Evolutionary conservation across 192 early-diverging fungal species (phyloP).

Genomic region (Backusella parvicylindrica): DNA sequence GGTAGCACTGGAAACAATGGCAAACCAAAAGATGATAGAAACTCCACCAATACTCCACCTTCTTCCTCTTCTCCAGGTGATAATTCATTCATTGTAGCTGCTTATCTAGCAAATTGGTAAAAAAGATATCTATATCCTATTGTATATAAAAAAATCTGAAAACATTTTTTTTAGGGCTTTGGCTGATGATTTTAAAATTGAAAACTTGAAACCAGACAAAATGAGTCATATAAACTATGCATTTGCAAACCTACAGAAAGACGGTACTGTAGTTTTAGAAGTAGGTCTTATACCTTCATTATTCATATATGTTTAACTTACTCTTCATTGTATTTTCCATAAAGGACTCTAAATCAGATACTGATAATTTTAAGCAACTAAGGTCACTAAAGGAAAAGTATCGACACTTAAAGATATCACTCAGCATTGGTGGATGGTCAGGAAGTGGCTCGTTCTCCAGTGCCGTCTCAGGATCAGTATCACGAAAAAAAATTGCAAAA

Average conservation of each 20-base stretch:
- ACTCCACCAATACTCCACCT: neutral
- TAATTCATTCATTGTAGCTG: constrained; percentile 11
- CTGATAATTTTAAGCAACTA: constrained; percentile 61
- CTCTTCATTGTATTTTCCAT: neutral
- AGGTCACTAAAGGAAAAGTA: constrained; percentile 62
- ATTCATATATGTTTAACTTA: neutral
- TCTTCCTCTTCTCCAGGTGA: neutral
- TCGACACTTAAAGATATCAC: constrained; percentile 63
- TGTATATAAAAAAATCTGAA: neutral
- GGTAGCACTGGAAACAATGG: neutral
- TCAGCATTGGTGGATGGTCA: constrained; percentile 77
- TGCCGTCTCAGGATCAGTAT: constrained; percentile 45
- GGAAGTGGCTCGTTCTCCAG: constrained; percentile 66
- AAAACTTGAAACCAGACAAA: constrained; percentile 52
- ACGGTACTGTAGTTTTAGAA: constrained; percentile 62
- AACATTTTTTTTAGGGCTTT: constrained; percentile 55
- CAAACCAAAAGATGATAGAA: neutral
- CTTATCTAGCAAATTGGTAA: constrained; percentile 30
- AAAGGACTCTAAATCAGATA: constrained; percentile 71
- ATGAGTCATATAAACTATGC: constrained; percentile 77
- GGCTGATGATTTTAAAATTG: constrained; percentile 60
- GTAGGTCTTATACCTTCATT: neutral
- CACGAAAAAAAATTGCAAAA: constrained; percentile 57
- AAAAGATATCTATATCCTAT: neutral
- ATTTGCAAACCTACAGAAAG: constrained; percentile 63